These are phyloP conservation scores for Tetrahymena elliotti DNA, from an alignment of 73 alveolate species.

Conservation along the genomic window DNA sequence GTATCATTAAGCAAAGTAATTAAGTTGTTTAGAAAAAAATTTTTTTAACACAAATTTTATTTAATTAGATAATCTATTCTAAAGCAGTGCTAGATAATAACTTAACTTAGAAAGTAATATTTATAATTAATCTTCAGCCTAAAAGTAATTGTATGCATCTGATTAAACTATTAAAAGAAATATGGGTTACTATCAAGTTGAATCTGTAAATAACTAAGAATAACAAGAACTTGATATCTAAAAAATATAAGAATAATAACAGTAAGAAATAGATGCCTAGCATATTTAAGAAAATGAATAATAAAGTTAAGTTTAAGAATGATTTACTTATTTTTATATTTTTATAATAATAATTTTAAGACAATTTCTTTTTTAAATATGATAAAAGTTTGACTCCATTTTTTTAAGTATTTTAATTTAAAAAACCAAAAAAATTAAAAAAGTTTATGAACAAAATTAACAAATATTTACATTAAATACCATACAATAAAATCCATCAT, in stretches of 20 bases:
- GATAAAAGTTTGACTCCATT: no score
- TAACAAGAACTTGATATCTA: background rate
- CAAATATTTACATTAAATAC: no score
- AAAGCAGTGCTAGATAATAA: background rate
- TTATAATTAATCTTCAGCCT: background rate
- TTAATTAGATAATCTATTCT: background rate
- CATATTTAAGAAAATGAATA: background rate
- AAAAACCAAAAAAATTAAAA: no score
- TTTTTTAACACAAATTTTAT: no score
- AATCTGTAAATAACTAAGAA: background rate
- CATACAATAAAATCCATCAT: no score
- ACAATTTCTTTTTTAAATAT: no score
- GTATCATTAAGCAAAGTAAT: background rate
- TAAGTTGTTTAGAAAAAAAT: no score
- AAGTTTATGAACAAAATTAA: no score
- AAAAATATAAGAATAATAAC: background rate
- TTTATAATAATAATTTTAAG: no score
- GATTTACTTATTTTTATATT: background rate
- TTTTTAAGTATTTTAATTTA: no score
- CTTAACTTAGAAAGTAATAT: no score
- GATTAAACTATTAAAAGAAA: background rate
- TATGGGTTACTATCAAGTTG: background rate
- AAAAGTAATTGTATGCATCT: background rate
- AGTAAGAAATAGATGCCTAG: background rate
- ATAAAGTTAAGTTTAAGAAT: background rate